Evolutionary conservation across 2,329 filamentous ascomycete species (phyloP), one percentile per base, ranked within the genome.

Genomic region (Bipolaris gigantea): DNA sequence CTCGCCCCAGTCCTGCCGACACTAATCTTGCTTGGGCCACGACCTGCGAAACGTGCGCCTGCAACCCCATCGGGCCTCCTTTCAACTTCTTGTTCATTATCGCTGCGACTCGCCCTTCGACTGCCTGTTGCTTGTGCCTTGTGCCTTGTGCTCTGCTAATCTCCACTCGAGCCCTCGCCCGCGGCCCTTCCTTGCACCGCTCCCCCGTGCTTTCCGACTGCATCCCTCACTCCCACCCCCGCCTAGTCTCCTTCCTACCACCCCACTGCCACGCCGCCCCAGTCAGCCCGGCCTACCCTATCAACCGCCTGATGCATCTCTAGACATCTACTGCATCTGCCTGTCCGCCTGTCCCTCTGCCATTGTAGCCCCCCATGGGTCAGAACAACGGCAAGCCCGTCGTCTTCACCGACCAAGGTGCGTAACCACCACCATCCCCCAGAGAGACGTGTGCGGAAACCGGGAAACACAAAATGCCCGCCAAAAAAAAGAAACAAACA

Each of bases 321-420:
- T 64, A 63, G 60, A 44, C 40, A 50, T 51, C 42, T 48, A 45
- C 50, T 48, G 13, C 34, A 55, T 39, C 49, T 43, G 45, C 27
- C 53, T 64, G 63, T 63, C 50, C 47, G 47, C 30, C 53, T 62
- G 62, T 61, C 62, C 43, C 48, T 46, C 53, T 57, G 65, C 64
- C 69, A 66, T 64, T 62, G 60, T 61, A 58, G 55, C 62, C 54
- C 57, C 55, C 64, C 71, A 97, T 97, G 93, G 93, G 93, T 75
- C 97, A 97, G 80, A 89, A 88, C 74, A 92, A 93, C 78, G 92
- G 92, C 77, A 97, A 97, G 77, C 90, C 90, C 77, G 85, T 96
- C 79, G 88, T 92, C 75, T 88, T 92, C 78, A 90, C 89, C 78
- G 92, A 96, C 80, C 90, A 96, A 88, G 90, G 92, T 96, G 80